Base-by-base conservation (phyloP, 306 rosid genomes). In the Trifolium subterraneum region DNA sequence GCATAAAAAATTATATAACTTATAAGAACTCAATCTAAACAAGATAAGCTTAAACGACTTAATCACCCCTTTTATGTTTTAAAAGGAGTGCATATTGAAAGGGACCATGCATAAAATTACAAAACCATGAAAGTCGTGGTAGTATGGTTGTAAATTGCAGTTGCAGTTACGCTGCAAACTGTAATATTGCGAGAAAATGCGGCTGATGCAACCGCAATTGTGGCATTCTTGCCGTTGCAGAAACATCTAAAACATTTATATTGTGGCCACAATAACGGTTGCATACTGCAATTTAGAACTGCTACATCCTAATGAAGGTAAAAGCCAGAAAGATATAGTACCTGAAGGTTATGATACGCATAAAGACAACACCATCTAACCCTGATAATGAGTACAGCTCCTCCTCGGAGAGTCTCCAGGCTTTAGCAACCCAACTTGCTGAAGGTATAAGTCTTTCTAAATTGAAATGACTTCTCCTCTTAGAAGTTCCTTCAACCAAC, bases 321-420 rank as follows among this genome's bases (percentile, higher is more conserved):
- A 59, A 14, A 7, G n/a, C 20, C 10, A 1, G 18, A 67, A 68
- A 45, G 25, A 19, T 13, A 38, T 65, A 60, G 29, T 60, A 89
- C 97, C 97, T 86, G 87, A 92, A 86, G 64, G 93, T 88, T 50
- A 92, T 90, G 25, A 86, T 84, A 56, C 93, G 88, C 87, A 94
- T 86, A 70, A 82, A 94, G 29, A 92, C 93, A 31, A 92, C 90
- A 48, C 88, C 93, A 73, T 94, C 99, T 80, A 94, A 77, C 41
- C 97, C 97, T 2, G 89, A 87, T 39, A 79, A 47, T 27, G 86
- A 70, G 45, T 90, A 77, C 58, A 94, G 75, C 10, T 94, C 93
- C 45, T 92, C 99, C 77, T 94, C 99, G 31, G 99, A 75, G 75
- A 94, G 90, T 64, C 67, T 83, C 96, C 93, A 94, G 0, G 98